phyloP scores from a whole-genome alignment of 305 asterid genomes.

The Fraxinus velutina region DNA sequence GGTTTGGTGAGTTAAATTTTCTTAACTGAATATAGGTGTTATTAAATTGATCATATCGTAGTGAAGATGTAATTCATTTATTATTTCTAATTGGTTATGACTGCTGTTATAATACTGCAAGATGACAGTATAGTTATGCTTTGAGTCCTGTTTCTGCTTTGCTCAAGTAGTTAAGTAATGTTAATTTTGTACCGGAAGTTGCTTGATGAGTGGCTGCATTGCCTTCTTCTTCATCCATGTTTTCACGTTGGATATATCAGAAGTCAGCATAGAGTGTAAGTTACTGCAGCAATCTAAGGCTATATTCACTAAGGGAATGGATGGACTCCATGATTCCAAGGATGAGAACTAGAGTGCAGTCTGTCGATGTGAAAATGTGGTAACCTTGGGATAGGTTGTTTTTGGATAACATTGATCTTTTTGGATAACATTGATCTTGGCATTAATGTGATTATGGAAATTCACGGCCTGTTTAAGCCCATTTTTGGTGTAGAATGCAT shows the following conservation, averaged over 20 bases:
- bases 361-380: not conserved
- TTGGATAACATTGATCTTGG: not conserved
- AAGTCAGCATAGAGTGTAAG: not conserved
- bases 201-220: not conserved
- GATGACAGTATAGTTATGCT: not conserved
- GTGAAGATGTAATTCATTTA: not conserved
- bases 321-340: not conserved
- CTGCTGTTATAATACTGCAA: not conserved
- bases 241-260: not conserved
- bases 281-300: not conserved
- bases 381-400: not conserved
- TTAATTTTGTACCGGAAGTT: not conserved
- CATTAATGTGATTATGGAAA: not conserved
- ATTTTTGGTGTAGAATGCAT: not conserved
- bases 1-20: conserved; percentile 65
- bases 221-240: not conserved
- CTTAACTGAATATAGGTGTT: conserved; percentile 9
- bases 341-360: not conserved
- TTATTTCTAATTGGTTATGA: not conserved
- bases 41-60: not conserved
- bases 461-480: not conserved
- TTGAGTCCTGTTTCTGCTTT: not conserved
- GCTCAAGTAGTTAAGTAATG: not conserved
- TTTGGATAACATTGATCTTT: not conserved
- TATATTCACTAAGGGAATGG: not conserved